Evolutionary conservation across 176 grass and related monocot species (phyloP).

Genomic region (Otatea glauca): DNA sequence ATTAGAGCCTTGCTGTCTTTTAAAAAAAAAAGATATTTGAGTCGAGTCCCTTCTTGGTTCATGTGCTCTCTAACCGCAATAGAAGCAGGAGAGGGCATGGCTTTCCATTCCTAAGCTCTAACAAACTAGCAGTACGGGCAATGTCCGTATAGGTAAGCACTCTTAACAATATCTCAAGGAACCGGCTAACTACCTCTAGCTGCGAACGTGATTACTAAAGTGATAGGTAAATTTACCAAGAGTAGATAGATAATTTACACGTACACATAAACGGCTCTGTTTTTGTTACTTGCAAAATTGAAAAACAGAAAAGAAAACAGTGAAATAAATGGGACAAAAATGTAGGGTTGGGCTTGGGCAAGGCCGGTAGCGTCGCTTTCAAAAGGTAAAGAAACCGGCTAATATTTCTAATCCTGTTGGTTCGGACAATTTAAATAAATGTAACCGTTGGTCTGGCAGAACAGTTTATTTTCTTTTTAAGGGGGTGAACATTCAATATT

Average conservation of each 20-base stretch:
- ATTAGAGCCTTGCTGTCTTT: too few relatives aligned
- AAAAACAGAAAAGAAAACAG: background rate
- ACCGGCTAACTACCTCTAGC: background rate
- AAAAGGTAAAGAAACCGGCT: background rate
- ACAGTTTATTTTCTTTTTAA: background rate
- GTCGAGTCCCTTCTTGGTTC: background rate
- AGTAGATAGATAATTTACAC: background rate
- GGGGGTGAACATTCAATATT: background rate
- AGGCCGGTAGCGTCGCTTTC: background rate
- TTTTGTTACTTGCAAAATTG: background rate
- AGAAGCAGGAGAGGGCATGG: background rate
- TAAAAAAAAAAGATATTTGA: too few relatives aligned
- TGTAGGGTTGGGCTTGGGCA: background rate
- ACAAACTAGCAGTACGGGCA: constrained; percentile 30
- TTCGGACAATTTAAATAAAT: background rate
- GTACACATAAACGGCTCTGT: background rate
- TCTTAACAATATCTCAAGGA: background rate
- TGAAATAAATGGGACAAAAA: background rate
- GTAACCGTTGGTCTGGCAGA: background rate
- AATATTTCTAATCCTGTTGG: background rate
- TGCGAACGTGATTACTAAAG: background rate
- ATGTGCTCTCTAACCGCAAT: background rate
- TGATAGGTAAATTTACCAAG: background rate
- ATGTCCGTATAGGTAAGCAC: background rate
- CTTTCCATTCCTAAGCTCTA: background rate